Evolutionary conservation across 768 basidiomycete species (phyloP).

Genomic region (Boletus rubroflammeus): DNA sequence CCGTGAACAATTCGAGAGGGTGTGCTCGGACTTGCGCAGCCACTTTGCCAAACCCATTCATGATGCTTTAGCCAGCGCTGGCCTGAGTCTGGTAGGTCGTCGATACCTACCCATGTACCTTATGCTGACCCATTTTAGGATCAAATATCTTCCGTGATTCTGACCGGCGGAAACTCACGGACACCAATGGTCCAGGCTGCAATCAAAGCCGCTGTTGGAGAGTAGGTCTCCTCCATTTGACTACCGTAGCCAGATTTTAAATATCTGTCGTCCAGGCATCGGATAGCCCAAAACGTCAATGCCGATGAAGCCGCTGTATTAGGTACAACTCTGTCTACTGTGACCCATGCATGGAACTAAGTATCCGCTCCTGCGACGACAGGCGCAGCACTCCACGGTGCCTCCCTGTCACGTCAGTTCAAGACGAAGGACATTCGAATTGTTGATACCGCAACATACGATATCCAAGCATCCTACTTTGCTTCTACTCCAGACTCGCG

Average conservation of each 20-base stretch:
- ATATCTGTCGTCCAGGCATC: slow-evolving; percentile 44
- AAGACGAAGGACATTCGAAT: slow-evolving; percentile 93
- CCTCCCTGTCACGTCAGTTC: slow-evolving; percentile 83
- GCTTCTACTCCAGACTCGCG: slow-evolving; percentile 54
- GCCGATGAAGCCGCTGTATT: slow-evolving; percentile 95
- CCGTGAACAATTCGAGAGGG: slow-evolving; percentile 73
- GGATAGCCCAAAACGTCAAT: slow-evolving; percentile 93
- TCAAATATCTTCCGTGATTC: slow-evolving; percentile 82
- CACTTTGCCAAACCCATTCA: slow-evolving; percentile 69
- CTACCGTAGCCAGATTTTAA: not conserved
- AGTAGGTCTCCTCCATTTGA: slow-evolving; percentile 42
- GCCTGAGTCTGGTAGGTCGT: slow-evolving; percentile 56
- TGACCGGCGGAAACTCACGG: slow-evolving; percentile 88
- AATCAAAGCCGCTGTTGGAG: slow-evolving; percentile 72
- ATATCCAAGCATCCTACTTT: slow-evolving; percentile 76
- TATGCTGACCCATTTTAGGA: slow-evolving; percentile 41
- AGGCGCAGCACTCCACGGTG: slow-evolving; percentile 89
- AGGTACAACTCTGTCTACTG: slow-evolving; percentile 37
- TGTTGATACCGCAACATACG: slow-evolving; percentile 65
- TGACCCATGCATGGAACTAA: slow-evolving; percentile 2
- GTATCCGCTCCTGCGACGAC: not conserved
- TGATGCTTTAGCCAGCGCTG: slow-evolving; percentile 67
- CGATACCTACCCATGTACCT: not conserved
- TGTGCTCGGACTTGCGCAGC: slow-evolving; percentile 59
- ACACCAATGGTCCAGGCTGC: slow-evolving; percentile 90